phyloP scores from a whole-genome alignment of 352 stramenopile species.

The Blastocystis sp. region DNA sequence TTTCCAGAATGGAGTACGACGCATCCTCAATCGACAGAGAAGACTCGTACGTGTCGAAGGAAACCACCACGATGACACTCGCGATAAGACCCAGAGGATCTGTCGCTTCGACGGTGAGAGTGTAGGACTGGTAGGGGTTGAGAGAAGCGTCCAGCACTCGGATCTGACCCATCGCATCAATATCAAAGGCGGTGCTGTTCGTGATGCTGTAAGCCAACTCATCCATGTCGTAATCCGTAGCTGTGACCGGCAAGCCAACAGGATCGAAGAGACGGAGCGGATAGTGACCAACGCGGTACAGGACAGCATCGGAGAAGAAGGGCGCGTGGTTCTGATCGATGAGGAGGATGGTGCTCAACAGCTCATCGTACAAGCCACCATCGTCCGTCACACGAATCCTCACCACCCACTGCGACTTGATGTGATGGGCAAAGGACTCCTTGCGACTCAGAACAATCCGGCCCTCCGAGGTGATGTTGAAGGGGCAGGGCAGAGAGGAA shows the following conservation, averaged over 20 bases:
- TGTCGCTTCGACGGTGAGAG: slow-evolving; percentile 18
- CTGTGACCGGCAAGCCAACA: slow-evolving; percentile 7
- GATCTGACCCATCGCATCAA: slow-evolving; percentile 43
- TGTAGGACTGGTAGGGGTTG: slow-evolving; percentile 23
- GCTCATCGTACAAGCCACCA: neutral
- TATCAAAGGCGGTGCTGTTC: neutral
- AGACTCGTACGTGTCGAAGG: neutral
- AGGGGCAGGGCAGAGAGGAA: neutral
- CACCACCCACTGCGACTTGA: neutral
- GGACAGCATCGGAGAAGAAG: neutral
- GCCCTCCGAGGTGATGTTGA: slow-evolving; percentile 8
- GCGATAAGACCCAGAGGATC: slow-evolving; percentile 4
- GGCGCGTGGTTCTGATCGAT: slow-evolving; percentile 15
- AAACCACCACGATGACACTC: neutral
- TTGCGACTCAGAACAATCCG: neutral
- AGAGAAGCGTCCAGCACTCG: neutral
- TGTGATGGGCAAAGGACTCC: neutral
- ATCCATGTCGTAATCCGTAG: slow-evolving; percentile 15
- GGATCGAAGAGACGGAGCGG: neutral
- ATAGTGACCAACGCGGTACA: slow-evolving; percentile 9
- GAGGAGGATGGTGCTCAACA: neutral
- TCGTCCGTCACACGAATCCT: neutral
- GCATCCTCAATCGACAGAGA: neutral
- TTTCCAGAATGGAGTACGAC: neutral
- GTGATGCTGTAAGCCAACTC: neutral